Base-by-base conservation (phyloP, 257 asterid genomes). In the Plectranthus barbatus region DNA sequence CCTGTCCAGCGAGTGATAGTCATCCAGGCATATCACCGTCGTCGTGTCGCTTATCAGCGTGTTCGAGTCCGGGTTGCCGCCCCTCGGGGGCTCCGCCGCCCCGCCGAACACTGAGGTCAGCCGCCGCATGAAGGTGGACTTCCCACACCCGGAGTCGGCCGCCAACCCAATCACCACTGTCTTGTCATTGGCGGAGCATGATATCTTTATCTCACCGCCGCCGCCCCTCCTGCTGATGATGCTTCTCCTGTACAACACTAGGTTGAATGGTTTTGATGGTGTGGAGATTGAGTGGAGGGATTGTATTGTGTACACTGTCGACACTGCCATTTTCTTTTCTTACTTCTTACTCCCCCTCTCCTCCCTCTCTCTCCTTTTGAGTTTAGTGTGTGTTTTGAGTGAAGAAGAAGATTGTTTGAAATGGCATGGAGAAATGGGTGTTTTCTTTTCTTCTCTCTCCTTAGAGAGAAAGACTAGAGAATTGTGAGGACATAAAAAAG, bases 21-120 rank as follows among this genome's bases (percentile, higher is more conserved):
- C 99, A 37, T 93, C 99, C 37, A 93, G 44, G 49, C 99, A 93
- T 12, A 93, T 93, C 55, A 93, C 99, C 1, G 97, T 93, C 0
- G 97, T 93, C 58, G 52, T 81, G 46, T 90, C 97, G 54, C 97
- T 90, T 6, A 93, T 84, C 4, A 93, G 87, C 24, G 96, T 93
- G 82, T 93, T 93, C 0, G 97, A 93, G 70, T 93, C 99, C 0
- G 97, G 97, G 56, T 90, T 93, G 8, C 97, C 97, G 10, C 99
- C 99, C 68, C 51, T 85, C 5, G 99, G 97, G 0, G 99, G 96
- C 83, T 87, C 99, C 8, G 96, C 97, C 3, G 94, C 97, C 4
- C 99, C 99, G 4, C 99, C 99, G 56, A 93, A 90, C 3, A 93
- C 99, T 64, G 96, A 90, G 11, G 99, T 93, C 13, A 93, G 80